phyloP scores from a whole-genome alignment of 2,329 filamentous ascomycete species.

The Nemania sp. region DNA sequence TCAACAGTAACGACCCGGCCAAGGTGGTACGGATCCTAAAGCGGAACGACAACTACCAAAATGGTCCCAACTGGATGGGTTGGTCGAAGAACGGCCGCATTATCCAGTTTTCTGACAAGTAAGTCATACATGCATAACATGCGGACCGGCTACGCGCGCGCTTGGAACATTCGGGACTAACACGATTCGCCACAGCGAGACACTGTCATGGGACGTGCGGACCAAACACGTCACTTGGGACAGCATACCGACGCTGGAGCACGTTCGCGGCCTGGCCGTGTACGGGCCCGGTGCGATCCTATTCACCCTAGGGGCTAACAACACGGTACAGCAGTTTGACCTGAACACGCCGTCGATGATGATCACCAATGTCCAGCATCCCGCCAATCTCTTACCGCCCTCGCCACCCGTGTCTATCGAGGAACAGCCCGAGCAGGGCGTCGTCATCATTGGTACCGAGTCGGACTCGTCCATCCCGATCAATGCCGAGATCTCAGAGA shows the following conservation, averaged over 20 bases:
- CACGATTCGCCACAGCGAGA: conserved; percentile 65
- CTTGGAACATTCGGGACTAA: conserved; percentile 45
- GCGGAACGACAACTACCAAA: conserved; percentile 71
- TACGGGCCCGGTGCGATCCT: conserved; percentile 90
- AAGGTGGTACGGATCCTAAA: conserved; percentile 89
- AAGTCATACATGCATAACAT: conserved; percentile 45
- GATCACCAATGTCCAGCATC: conserved; percentile 86
- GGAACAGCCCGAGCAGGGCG: conserved; percentile 63
- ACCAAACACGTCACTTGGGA: conserved; percentile 97
- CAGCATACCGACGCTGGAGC: conserved; percentile 80
- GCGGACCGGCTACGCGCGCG: conserved; percentile 50
- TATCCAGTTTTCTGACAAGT: conserved; percentile 90
- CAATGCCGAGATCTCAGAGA: conserved; percentile 67
- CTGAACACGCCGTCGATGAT: conserved; percentile 80
- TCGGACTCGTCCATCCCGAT: conserved; percentile 61
- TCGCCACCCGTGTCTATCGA: conserved; percentile 83
- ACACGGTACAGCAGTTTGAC: conserved; percentile 94
- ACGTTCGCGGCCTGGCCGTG: conserved; percentile 79
- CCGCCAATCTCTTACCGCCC: conserved; percentile 76
- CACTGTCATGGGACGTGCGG: conserved; percentile 92
- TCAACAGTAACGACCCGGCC: conserved; percentile 72
- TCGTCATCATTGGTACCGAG: conserved; percentile 57
- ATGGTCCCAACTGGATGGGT: conserved; percentile 90
- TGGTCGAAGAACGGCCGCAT: conserved; percentile 99
- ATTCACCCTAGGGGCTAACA: conserved; percentile 86